phyloP scores from a whole-genome alignment of 306 rosid genomes.

The Adenanthera pavonina region DNA sequence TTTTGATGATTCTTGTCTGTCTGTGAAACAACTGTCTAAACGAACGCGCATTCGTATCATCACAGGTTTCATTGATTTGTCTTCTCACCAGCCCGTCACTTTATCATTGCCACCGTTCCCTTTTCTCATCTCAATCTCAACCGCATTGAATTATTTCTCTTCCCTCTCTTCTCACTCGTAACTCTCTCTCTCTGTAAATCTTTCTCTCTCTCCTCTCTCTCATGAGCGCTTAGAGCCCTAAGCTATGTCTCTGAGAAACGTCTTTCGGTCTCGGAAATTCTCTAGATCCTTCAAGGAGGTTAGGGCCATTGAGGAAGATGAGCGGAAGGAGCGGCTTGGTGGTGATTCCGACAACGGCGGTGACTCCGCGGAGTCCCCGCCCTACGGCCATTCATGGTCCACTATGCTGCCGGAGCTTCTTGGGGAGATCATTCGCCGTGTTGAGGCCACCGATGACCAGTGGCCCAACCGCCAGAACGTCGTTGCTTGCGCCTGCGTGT shows the following conservation, averaged over 20 bases:
- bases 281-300: slow-evolving; percentile 69
- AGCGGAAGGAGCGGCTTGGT: not conserved
- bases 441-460: slow-evolving; percentile 56
- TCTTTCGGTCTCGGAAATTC: slow-evolving; percentile 71
- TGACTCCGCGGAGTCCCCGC: not conserved
- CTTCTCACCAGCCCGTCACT: slow-evolving; percentile 41
- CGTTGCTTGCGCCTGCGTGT: slow-evolving; percentile 73
- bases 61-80: not conserved
- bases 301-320: not conserved
- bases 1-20: too few species aligned
- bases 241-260: slow-evolving; percentile 67
- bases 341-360: not conserved
- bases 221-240: slow-evolving; percentile 41
- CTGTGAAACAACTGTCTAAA: not conserved
- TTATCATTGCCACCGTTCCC: slow-evolving; percentile 1
- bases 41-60: not conserved
- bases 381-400: slow-evolving; percentile 54
- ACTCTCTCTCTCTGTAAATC: slow-evolving; percentile 29
- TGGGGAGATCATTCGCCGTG: slow-evolving; percentile 65
- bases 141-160: not conserved
- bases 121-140: slow-evolving; percentile 2
- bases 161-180: not conserved
- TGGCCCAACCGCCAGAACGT: slow-evolving; percentile 74
- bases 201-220: slow-evolving; percentile 18
- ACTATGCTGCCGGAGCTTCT: slow-evolving; percentile 88